Conservation (phyloP, 805 yeast species). For the Metschnikowia proteae region DNA sequence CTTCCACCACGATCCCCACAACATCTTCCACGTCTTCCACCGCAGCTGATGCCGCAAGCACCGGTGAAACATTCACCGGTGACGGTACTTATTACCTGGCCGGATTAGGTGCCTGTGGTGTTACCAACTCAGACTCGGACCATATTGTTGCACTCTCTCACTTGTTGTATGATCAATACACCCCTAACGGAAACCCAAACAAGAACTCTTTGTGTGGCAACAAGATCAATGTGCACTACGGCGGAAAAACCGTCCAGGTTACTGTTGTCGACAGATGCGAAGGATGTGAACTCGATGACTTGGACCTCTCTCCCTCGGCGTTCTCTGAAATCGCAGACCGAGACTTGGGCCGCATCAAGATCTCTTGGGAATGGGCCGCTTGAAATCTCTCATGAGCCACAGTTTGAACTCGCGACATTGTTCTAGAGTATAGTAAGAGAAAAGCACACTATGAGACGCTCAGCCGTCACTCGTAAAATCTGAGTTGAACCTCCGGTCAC, state of each 20-base stretch:
- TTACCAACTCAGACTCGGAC: conserved; percentile 42
- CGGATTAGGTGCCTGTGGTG: conserved; percentile 56
- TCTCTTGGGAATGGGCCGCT: conserved; percentile 45
- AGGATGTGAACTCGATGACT: conserved; percentile 47
- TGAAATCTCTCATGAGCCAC: background rate
- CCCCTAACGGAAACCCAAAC: conserved; percentile 37
- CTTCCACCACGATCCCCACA: too few relatives aligned
- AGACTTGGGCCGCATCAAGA: conserved; percentile 50
- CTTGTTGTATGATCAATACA: conserved; percentile 34
- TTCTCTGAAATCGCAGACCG: conserved; percentile 49
- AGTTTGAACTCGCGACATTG: too few relatives aligned
- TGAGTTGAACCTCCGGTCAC: too few relatives aligned
- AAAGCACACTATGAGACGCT: too few relatives aligned
- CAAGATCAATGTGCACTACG: conserved; percentile 43
- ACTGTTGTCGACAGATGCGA: conserved; percentile 56
- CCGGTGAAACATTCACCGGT: conserved; percentile 27
- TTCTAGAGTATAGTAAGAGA: too few relatives aligned
- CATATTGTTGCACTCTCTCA: conserved; percentile 51
- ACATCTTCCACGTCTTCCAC: background rate
- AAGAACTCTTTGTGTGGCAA: conserved; percentile 52
- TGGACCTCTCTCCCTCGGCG: conserved; percentile 62
- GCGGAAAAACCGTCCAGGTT: conserved; percentile 52
- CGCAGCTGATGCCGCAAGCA: conserved; percentile 10
- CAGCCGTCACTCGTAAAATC: too few relatives aligned
- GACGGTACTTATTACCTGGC: conserved; percentile 49